These are phyloP conservation scores for Trypanosoma lewisi DNA, from an alignment of 208 protist species.

Conservation along the genomic window DNA sequence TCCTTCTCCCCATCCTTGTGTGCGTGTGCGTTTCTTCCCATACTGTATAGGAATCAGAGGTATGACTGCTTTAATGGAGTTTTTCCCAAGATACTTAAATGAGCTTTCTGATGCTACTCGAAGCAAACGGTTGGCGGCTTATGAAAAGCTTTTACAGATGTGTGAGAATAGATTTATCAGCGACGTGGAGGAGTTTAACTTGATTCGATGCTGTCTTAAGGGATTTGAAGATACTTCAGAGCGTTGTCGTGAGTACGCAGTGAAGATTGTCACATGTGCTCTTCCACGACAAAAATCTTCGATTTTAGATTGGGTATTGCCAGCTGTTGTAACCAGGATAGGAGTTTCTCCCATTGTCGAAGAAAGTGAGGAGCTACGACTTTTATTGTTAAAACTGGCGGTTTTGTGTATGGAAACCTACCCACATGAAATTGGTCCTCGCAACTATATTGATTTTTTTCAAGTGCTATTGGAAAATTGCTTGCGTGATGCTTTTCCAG, in stretches of 20 bases:
- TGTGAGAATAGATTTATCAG: conserved; percentile 20
- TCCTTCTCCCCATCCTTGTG: background rate
- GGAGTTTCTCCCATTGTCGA: conserved; percentile 67
- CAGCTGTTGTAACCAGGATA: conserved; percentile 79
- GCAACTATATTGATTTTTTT: conserved; percentile 89
- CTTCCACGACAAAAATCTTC: conserved; percentile 43
- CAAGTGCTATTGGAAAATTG: conserved; percentile 84
- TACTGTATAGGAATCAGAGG: background rate
- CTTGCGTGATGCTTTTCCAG: conserved; percentile 72
- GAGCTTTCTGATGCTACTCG: conserved; percentile 69
- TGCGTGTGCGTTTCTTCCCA: background rate
- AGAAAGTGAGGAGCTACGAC: conserved; percentile 80
- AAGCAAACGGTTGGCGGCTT: conserved; percentile 62
- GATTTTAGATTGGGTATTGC: conserved; percentile 88
- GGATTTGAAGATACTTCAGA: conserved; percentile 81
- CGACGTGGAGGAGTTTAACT: conserved; percentile 43
- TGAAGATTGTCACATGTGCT: conserved; percentile 42
- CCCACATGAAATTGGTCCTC: conserved; percentile 82
- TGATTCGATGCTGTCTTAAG: conserved; percentile 58
- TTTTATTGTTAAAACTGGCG: conserved; percentile 65
- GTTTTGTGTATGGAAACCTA: conserved; percentile 74
- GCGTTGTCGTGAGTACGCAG: conserved; percentile 72
- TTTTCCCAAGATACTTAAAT: conserved; percentile 72
- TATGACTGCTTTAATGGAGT: conserved; percentile 41
- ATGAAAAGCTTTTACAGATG: conserved; percentile 54